A percentile compares a stretch with the other conserved stretches of the same genome.
Conservation (phyloP, 495 filamentous ascomycete species). For the Hypoxylon trugodes region DNA sequence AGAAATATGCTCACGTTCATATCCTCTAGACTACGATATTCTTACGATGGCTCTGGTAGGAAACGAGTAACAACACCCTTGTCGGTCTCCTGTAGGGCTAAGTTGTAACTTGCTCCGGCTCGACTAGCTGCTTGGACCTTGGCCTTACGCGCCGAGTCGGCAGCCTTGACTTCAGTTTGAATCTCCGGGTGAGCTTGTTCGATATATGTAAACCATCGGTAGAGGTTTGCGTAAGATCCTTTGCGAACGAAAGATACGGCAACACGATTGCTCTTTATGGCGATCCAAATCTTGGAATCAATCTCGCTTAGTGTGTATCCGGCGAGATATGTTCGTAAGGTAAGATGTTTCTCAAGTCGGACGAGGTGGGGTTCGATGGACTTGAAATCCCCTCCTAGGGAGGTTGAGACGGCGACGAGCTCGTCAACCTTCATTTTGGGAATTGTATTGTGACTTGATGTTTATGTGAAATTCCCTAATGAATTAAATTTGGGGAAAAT, state of each 20-base stretch:
- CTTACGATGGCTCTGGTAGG: slow-evolving; percentile 92
- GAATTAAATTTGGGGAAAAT: background rate
- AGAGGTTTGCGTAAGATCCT: slow-evolving; percentile 77
- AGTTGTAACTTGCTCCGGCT: slow-evolving; percentile 88
- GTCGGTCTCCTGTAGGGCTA: slow-evolving; percentile 85
- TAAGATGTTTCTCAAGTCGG: slow-evolving; percentile 85
- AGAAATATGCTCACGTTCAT: slow-evolving; percentile 2
- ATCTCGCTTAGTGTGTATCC: slow-evolving; percentile 81
- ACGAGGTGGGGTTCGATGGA: slow-evolving; percentile 76
- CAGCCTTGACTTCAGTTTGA: slow-evolving; percentile 62
- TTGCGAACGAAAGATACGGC: slow-evolving; percentile 82
- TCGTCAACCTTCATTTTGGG: slow-evolving; percentile 59
- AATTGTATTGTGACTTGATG: background rate
- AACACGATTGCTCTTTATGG: slow-evolving; percentile 85
- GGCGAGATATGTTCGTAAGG: slow-evolving; percentile 83
- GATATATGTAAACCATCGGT: slow-evolving; percentile 88
- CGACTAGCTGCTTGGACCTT: slow-evolving; percentile 79
- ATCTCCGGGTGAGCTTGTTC: slow-evolving; percentile 80
- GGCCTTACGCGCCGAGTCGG: slow-evolving; percentile 69
- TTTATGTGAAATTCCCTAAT: background rate
- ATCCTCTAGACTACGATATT: background rate
- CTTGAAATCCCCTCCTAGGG: slow-evolving; percentile 77
- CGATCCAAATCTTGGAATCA: slow-evolving; percentile 85
- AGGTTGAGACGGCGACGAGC: slow-evolving; percentile 55
- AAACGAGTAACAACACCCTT: slow-evolving; percentile 95